Conservation (phyloP, 495 filamentous ascomycete species). For the Parmelia sp. region DNA sequence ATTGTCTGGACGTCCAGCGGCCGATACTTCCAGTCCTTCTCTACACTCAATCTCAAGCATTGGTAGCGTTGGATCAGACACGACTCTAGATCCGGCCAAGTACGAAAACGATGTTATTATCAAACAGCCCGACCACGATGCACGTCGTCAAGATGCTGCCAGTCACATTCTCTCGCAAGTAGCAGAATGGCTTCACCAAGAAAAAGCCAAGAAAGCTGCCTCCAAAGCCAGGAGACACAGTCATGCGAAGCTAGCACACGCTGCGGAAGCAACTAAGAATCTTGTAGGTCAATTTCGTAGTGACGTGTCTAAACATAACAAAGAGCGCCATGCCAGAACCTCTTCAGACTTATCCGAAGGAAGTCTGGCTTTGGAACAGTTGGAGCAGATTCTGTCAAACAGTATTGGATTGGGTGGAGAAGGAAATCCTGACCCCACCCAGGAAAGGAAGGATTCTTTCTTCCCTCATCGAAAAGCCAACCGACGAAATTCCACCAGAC, state of each 20-base stretch:
- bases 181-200: conserved; percentile 69
- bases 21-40: conserved; percentile 6
- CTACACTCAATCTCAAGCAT: conserved; percentile 21
- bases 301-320: conserved; percentile 23
- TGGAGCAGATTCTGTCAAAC: conserved; percentile 62
- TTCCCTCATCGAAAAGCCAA: conserved; percentile 35
- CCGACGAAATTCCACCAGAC: conserved; percentile 37
- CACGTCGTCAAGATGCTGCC: conserved; percentile 36
- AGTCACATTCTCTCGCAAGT: conserved; percentile 64
- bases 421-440: conserved; percentile 21
- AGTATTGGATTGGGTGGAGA: conserved; percentile 37
- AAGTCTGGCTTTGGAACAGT: conserved; percentile 56
- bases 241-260: conserved; percentile 24
- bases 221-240: conserved; percentile 38
- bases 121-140: conserved; percentile 5
- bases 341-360: conserved; percentile 49
- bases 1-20: conserved; percentile 20
- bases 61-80: conserved; percentile 13
- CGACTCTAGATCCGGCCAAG: conserved; percentile 25
- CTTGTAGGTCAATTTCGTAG: conserved; percentile 30
- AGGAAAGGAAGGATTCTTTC: conserved; percentile 33
- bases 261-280: conserved; percentile 28
- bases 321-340: conserved; percentile 25
- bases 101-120: conserved; percentile 26
- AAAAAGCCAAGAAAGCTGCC: conserved; percentile 58